A percentile compares a stretch with the other conserved stretches of the same genome.
phyloP scores from a whole-genome alignment of 768 basidiomycete species.

The Boletellus ananas region DNA sequence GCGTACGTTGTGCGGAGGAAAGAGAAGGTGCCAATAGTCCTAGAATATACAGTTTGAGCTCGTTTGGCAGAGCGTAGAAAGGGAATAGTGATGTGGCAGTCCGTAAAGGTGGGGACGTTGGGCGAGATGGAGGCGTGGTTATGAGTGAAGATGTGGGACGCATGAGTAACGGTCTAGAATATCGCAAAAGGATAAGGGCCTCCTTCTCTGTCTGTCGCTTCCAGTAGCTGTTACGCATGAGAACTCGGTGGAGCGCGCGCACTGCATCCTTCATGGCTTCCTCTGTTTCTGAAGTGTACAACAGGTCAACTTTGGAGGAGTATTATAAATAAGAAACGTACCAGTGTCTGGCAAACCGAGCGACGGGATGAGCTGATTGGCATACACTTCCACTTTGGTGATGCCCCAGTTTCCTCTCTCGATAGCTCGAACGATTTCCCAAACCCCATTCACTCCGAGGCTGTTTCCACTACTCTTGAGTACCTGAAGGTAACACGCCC shows the following conservation, averaged over 20 bases:
- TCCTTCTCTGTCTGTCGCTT: slow-evolving; percentile 44
- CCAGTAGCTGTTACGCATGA: slow-evolving; percentile 48
- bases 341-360: slow-evolving; percentile 4
- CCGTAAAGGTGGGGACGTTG: slow-evolving; percentile 12
- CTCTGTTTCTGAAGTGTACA: slow-evolving; percentile 15
- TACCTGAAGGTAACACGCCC: slow-evolving; percentile 40
- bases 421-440: slow-evolving; percentile 46
- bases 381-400: slow-evolving; percentile 45
- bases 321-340: background rate
- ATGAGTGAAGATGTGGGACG: slow-evolving; percentile 17
- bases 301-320: slow-evolving; percentile 16
- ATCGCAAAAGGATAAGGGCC: slow-evolving; percentile 47
- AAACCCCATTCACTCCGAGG: slow-evolving; percentile 46
- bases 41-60: slow-evolving; percentile 55
- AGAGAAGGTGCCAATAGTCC: slow-evolving; percentile 54
- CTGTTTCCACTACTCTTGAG: slow-evolving; percentile 58
- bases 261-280: slow-evolving; percentile 35
- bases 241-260: slow-evolving; percentile 32
- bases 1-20: slow-evolving; percentile 52
- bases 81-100: slow-evolving; percentile 28
- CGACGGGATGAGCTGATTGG: slow-evolving; percentile 34
- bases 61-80: slow-evolving; percentile 48
- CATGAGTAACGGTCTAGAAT: slow-evolving; percentile 47
- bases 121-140: slow-evolving; percentile 10
- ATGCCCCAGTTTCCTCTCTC: slow-evolving; percentile 49